Conservation (phyloP, 129 eudicot genomes). For the Arctium minus region DNA sequence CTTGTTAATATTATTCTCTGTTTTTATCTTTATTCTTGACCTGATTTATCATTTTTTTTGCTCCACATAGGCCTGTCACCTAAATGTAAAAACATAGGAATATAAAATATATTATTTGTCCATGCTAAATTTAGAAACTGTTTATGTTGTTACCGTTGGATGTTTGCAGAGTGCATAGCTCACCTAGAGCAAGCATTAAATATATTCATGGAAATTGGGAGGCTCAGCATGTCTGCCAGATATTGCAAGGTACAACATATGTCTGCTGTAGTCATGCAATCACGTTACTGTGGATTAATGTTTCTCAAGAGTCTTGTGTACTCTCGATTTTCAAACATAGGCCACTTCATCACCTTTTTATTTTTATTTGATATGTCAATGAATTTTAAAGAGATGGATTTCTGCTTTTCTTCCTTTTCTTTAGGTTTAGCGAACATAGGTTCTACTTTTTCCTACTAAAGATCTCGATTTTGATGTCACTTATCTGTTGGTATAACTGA, state of each 20-base stretch:
- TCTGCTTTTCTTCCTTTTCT: not conserved
- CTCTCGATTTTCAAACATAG: not conserved
- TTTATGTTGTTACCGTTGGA: not conserved
- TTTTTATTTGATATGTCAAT: not conserved
- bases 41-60: not conserved
- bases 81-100: not conserved
- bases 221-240: constrained; percentile 75
- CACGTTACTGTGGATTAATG: not conserved
- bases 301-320: not conserved
- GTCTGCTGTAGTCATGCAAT: not conserved
- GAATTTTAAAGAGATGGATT: not conserved
- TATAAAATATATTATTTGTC: not conserved
- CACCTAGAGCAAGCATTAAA: constrained; percentile 66
- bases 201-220: constrained; percentile 73
- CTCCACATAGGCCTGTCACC: not conserved
- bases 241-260: constrained; percentile 60
- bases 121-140: not conserved
- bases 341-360: not conserved
- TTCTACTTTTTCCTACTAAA: not conserved
- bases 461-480: not conserved
- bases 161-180: constrained; percentile 57
- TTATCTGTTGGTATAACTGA: not conserved
- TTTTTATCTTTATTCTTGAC: not conserved
- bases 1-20: not conserved
- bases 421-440: constrained; percentile 13